A percentile compares a stretch with the other conserved stretches of the same genome.
Conservation (phyloP, 805 yeast species). For the Wickerhamomyces tratensis region DNA sequence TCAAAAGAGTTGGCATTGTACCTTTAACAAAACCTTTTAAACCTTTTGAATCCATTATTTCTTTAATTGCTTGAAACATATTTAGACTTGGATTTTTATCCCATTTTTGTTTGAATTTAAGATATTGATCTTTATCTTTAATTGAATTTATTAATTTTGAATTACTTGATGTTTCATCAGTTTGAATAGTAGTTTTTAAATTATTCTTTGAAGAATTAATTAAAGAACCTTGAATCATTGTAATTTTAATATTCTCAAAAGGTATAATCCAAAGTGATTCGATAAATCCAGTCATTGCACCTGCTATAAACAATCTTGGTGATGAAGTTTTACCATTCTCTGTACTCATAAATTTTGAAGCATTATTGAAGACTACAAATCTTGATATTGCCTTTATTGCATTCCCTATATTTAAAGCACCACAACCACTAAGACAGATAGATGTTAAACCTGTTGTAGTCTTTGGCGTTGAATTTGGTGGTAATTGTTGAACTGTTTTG, state of each 20-base stretch:
- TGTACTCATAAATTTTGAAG: constrained; percentile 57
- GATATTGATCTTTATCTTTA: constrained; percentile 16
- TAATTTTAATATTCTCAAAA: constrained; percentile 76
- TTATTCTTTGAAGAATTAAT: constrained; percentile 12
- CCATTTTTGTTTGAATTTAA: constrained; percentile 22
- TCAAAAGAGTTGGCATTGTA: constrained; percentile 64
- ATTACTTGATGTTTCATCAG: not conserved
- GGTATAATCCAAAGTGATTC: constrained; percentile 85
- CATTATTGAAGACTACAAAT: constrained; percentile 65
- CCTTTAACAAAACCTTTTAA: constrained; percentile 75
- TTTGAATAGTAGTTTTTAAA: constrained; percentile 4
- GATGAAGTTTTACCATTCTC: constrained; percentile 58
- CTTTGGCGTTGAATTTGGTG: constrained; percentile 17
- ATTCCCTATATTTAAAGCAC: constrained; percentile 68
- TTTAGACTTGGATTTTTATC: constrained; percentile 46
- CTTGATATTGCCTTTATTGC: constrained; percentile 66
- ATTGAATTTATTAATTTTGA: constrained; percentile 4
- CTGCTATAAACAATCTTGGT: constrained; percentile 77
- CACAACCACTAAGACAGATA: constrained; percentile 46
- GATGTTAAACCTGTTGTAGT: constrained; percentile 14
- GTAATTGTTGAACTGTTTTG: constrained; percentile 56
- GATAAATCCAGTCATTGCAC: constrained; percentile 69
- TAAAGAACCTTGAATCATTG: constrained; percentile 65
- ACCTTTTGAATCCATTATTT: constrained; percentile 69
- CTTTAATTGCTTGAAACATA: constrained; percentile 42